These are phyloP conservation scores for Yamadazyma takamatsuzukensis DNA, from an alignment of 805 yeast species.

Conservation along the genomic window DNA sequence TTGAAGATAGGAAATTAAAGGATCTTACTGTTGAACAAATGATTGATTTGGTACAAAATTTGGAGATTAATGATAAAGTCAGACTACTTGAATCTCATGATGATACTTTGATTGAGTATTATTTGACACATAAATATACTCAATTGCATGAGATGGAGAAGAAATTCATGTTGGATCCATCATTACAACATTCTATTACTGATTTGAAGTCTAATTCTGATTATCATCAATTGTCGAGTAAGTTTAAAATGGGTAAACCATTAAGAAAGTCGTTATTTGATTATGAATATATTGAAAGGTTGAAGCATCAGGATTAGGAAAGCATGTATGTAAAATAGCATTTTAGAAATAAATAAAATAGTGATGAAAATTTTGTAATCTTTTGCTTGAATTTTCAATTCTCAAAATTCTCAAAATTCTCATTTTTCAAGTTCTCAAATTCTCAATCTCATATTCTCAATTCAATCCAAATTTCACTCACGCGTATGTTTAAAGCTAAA, in stretches of 20 bases:
- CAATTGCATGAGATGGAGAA: constrained; percentile 22
- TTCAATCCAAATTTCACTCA: too few relatives aligned
- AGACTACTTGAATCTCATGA: constrained; percentile 17
- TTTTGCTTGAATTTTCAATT: too few relatives aligned
- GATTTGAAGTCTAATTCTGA: constrained; percentile 18
- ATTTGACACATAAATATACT: constrained; percentile 22
- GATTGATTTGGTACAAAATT: constrained; percentile 10
- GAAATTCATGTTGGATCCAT: constrained; percentile 19
- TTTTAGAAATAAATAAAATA: too few relatives aligned
- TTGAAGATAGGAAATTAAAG: constrained; percentile 9
- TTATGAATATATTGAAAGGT: constrained; percentile 22
- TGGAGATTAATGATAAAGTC: constrained; percentile 20
- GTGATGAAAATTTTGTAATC: too few relatives aligned
- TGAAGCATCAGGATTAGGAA: constrained; percentile 11
- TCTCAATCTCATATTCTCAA: too few relatives aligned
- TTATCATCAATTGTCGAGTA: constrained; percentile 22
- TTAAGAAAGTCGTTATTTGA: constrained; percentile 22
- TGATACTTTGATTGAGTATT: constrained; percentile 24
- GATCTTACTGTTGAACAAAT: constrained; percentile 9
- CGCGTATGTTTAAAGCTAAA: too few relatives aligned
- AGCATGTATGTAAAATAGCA: too few relatives aligned
- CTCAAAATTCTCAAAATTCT: too few relatives aligned
- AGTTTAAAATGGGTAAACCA: constrained; percentile 23
- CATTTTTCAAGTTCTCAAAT: too few relatives aligned
- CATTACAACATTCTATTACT: constrained; percentile 11